Percentiles rank a stretch among this genome's conserved stretches.
phyloP scores from a whole-genome alignment of 192 early-diverging fungal species.

The Spizellomyces punctatus region DNA sequence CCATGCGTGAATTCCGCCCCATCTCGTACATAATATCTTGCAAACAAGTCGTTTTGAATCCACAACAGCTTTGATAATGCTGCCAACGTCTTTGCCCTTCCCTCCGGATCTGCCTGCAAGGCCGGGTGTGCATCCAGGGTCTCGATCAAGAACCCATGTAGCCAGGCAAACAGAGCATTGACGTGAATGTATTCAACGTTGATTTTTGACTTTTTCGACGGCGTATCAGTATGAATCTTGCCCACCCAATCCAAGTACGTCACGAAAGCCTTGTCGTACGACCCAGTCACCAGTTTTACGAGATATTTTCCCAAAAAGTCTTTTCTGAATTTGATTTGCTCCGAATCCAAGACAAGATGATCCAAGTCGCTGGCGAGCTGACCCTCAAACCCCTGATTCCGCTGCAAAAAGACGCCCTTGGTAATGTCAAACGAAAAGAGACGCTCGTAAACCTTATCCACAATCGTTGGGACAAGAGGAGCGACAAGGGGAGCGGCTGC shows the following conservation, averaged over 20 bases:
- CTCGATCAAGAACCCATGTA: slow-evolving; percentile 48
- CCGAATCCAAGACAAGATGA: slow-evolving; percentile 57
- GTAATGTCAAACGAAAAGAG: slow-evolving; percentile 76
- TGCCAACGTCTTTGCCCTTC: slow-evolving; percentile 31
- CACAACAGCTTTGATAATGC: slow-evolving; percentile 82
- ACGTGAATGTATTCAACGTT: slow-evolving; percentile 83
- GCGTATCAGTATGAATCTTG: slow-evolving; percentile 72
- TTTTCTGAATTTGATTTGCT: slow-evolving; percentile 82
- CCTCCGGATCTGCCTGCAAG: slow-evolving; percentile 20
- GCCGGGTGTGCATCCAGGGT: slow-evolving; percentile 50
- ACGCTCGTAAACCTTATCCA: slow-evolving; percentile 76
- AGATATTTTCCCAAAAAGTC: slow-evolving; percentile 69
- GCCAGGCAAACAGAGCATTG: slow-evolving; percentile 74
- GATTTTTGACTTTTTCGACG: slow-evolving; percentile 72
- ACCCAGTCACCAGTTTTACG: slow-evolving; percentile 63
- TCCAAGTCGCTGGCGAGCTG: slow-evolving; percentile 36
- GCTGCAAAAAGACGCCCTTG: slow-evolving; percentile 65
- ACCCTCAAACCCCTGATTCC: slow-evolving; percentile 65
- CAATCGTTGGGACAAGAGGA: slow-evolving; percentile 72
- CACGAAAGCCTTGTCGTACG: slow-evolving; percentile 51
- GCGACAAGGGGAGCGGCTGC: slow-evolving; percentile 61
- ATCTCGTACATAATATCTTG: slow-evolving; percentile 72
- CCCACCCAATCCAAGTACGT: slow-evolving; percentile 83
- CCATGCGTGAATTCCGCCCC: slow-evolving; percentile 30
- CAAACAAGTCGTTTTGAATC: slow-evolving; percentile 85